Evolutionary conservation across 1,284 basidiomycete species (phyloP), one percentile per base, ranked within the genome.

Genomic region (Xanthoconium separans): DNA sequence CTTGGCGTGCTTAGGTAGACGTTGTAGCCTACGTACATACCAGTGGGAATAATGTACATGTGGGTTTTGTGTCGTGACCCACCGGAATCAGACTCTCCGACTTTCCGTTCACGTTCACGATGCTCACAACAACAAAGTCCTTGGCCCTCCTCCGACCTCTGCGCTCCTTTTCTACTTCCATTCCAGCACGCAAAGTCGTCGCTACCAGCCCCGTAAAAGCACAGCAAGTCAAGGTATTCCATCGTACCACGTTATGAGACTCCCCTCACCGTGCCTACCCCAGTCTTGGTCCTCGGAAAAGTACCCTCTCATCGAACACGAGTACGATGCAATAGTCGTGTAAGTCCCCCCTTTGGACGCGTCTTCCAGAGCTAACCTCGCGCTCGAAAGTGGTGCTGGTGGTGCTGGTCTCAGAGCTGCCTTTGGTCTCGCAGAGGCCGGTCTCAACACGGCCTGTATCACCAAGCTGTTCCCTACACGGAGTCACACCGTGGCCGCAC

Each of bases 391-490:
- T 59, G 95, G 97, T 73, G 97, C 97, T 50, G 97, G 97, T 69
- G 97, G 97, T 75, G 95, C 97, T 54, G 97, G 97, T 79, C 82
- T 99, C 62, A 87, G 97, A 75, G 97, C 97, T 48, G 97, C 97
- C 31, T 99, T 99, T 75, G 97, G 97, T 79, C 87, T 99, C 45
- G 97, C 97, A 61, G 96, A 99, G 77, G 94, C 93, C 62, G 97
- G 97, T 53, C 89, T 98, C 75, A 99, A 98, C 74, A 99, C 94
- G 39, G 95, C 94, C 27, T 98, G 96, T 73, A 98, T 98, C 73
- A 96, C 96, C 64, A 99, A 99, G 77, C 84, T 99, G 24, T 99
- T 99, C 82, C 97, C 97, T n/a, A 99, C 97, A 29, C 86, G 97
- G 74, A 95, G 91, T 77, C 97, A 99, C 75, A 99, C 97, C 40